phyloP scores from a whole-genome alignment of 129 eudicot genomes.

The Centaurea solstitialis region DNA sequence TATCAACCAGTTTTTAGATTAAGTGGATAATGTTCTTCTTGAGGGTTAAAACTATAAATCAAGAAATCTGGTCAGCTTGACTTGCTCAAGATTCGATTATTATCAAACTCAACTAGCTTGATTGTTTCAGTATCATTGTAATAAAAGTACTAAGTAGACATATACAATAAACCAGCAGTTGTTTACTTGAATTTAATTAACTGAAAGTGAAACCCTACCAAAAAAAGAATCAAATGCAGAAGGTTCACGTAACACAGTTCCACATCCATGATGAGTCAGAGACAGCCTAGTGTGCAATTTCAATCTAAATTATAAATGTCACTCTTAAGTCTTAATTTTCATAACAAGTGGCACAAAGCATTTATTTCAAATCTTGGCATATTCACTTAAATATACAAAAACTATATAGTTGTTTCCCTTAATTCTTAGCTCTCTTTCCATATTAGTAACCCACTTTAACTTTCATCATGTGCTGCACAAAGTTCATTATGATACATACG shows the following conservation, averaged over 20 bases:
- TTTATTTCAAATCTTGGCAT: neutral
- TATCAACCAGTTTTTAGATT: neutral
- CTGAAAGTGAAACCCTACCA: neutral
- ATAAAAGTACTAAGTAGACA: neutral
- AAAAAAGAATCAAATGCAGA: neutral
- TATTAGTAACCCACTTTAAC: neutral
- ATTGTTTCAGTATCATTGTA: neutral
- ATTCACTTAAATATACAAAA: neutral
- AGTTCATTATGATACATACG: neutral
- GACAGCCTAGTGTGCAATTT: neutral
- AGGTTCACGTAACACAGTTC: neutral
- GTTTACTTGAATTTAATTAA: neutral
- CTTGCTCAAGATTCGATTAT: neutral
- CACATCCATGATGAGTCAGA: neutral
- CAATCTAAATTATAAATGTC: neutral
- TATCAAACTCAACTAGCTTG: neutral
- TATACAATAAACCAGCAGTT: neutral
- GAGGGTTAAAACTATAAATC: neutral
- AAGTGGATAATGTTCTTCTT: neutral
- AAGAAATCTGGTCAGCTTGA: neutral
- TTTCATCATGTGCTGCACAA: neutral
- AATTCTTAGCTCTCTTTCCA: neutral
- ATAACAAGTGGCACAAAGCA: neutral
- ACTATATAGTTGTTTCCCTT: neutral
- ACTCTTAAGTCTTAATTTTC: neutral